A percentile compares a stretch with the other conserved stretches of the same genome.
Conservation (phyloP, 2,329 filamentous ascomycete species). For the Ceratocystis cubensis region DNA sequence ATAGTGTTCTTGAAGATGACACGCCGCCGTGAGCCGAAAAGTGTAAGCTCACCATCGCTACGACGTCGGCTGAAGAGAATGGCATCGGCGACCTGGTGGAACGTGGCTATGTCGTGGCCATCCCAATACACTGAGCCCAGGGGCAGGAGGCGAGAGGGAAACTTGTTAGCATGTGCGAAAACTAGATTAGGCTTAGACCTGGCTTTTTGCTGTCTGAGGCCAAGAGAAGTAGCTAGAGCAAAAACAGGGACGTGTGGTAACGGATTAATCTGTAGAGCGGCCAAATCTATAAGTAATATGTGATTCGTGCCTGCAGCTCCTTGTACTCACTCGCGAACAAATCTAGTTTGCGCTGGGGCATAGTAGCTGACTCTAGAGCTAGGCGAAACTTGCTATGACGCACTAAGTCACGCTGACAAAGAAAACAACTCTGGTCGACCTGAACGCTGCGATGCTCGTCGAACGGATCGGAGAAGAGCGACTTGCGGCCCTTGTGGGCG, state of each 20-base stretch:
- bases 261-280: too few species aligned
- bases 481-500: conserved; percentile 12
- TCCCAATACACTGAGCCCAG: conserved; percentile 16
- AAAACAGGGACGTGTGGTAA: too few species aligned
- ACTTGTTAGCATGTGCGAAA: not conserved
- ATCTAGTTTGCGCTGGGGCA: conserved; percentile 5
- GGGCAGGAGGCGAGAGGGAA: not conserved
- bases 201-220: not conserved
- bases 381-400: conserved; percentile 17
- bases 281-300: too few species aligned
- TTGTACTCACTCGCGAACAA: conserved; percentile 16
- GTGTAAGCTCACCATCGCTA: conserved; percentile 16
- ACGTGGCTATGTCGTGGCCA: conserved; percentile 17
- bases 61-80: conserved; percentile 17
- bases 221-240: too few species aligned
- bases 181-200: too few species aligned
- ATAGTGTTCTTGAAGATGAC: conserved; percentile 21
- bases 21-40: conserved; percentile 14
- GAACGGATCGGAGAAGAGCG: conserved; percentile 16
- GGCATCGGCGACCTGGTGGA: conserved; percentile 15
- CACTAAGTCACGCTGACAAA: conserved; percentile 17
- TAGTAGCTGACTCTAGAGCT: conserved; percentile 10
- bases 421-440: conserved; percentile 20
- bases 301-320: not conserved
- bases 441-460: conserved; percentile 19